These are phyloP conservation scores for Ophidiomyces ophidiicola DNA, from an alignment of 2,329 filamentous ascomycete genomes.

Conservation along the genomic window DNA sequence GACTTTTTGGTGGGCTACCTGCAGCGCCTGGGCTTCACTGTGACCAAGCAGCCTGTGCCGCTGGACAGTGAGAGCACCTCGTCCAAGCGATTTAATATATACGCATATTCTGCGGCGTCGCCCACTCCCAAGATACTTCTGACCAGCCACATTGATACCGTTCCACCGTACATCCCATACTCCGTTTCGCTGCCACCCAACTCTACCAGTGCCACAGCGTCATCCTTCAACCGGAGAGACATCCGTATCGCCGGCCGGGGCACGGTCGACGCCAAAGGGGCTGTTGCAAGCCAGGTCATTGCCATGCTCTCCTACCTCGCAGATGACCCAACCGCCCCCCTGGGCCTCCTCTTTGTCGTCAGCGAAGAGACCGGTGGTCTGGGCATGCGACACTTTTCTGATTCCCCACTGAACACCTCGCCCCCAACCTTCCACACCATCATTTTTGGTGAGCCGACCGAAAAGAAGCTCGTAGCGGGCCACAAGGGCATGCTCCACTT, in stretches of 20 bases:
- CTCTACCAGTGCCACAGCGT: constrained; percentile 6
- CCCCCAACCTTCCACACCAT: constrained; percentile 49
- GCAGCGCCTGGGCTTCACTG: constrained; percentile 45
- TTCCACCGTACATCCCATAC: constrained; percentile 40
- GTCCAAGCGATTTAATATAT: constrained; percentile 58
- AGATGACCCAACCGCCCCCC: constrained; percentile 27
- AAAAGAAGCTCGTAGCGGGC: constrained; percentile 72
- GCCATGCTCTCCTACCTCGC: constrained; percentile 36
- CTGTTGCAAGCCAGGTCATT: constrained; percentile 34
- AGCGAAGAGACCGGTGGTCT: constrained; percentile 72
- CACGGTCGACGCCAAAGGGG: constrained; percentile 37
- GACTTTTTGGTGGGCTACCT: constrained; percentile 58
- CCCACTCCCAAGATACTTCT: constrained; percentile 28
- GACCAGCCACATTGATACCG: constrained; percentile 70
- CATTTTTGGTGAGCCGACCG: constrained; percentile 89
- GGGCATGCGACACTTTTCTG: constrained; percentile 55
- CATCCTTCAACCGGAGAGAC: constrained; percentile 17
- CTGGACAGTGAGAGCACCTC: constrained; percentile 15
- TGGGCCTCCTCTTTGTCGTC: constrained; percentile 52
- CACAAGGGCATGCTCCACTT: constrained; percentile 77
- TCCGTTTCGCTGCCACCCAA: constrained; percentile 38
- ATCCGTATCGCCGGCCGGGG: constrained; percentile 35
- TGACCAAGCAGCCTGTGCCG: constrained; percentile 44
- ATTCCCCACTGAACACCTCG: constrained; percentile 38
- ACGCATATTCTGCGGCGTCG: constrained; percentile 44